Base-by-base conservation (phyloP, 805 yeast genomes). In the Yarrowia alimentaria region DNA sequence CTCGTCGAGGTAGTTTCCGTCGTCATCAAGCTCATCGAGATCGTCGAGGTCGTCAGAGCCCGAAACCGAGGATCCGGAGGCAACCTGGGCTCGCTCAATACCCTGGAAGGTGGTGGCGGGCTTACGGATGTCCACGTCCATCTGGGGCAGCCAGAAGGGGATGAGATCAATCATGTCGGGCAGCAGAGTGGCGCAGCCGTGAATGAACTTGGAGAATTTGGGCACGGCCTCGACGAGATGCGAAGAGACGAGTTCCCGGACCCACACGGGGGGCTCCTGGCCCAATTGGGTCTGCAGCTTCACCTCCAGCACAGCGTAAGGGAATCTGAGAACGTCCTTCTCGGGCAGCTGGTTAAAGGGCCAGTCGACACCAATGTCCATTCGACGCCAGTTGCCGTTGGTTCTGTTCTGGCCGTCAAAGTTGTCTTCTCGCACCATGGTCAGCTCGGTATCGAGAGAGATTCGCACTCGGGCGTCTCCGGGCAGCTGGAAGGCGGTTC, bases 381-480 rank as follows among this genome's bases (percentile, higher is more conserved):
- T 89, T 69, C 99, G 81, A 71, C 99, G 83, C 99, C 99, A 93
- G 69, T 93, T 93, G 31, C 83, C 83, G 58, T 86, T 75, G 2
- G 98, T 87, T 67, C 99, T 80, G 64, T 89, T 91, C 53, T 73
- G 67, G 18, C 96, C 96, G 68, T 93, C 99, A 63, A 93, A 93
- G 65, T 91, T 82, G 66, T 93, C 99, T 68, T 93, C 99, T 66
- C 99, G 82, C 32, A 91, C 89, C 96, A 93, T 87, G n/a, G 95
- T 75, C 58, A 93, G 77, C 70, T 93, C 98, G 0, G 99, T 91
- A 65, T 93, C 99, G 57, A 93, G 80, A 35, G 99, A 93, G 57
- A 94, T 93, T 74, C 99, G 89, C 31, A 93, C 99, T 63, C 99
- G 80, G 6, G 99, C 99, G 68, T 93, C 99, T 54, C 99, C 99